Evolutionary conservation across 371 early-diverging fungal species (phyloP).

Genomic region (Paraphysoderma sedebokerense): DNA sequence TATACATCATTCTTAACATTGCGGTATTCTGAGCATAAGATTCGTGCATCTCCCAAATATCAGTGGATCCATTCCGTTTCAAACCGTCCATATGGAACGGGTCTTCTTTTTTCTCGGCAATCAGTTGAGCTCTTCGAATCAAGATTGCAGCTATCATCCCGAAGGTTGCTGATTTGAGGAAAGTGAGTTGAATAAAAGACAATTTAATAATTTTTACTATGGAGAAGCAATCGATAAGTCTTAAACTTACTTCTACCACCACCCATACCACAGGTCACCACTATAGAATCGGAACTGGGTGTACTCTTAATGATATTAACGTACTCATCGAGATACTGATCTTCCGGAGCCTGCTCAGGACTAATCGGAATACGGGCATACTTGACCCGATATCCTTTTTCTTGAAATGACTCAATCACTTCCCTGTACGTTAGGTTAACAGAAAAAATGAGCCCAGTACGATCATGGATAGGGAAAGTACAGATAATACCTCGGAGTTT

Average conservation of each 20-base stretch:
- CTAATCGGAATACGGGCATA: conserved; percentile 46
- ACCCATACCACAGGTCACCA: conserved; percentile 60
- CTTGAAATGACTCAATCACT: conserved; percentile 28
- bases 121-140: conserved; percentile 31
- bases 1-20: conserved; percentile 28
- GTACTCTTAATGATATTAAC: conserved; percentile 26
- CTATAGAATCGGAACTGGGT: conserved; percentile 31
- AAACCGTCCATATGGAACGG: conserved; percentile 17
- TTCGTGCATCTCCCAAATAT: not conserved
- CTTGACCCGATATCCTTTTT: conserved; percentile 23
- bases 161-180: conserved; percentile 27
- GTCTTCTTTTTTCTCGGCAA: conserved; percentile 19
- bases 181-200: not conserved
- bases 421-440: not conserved
- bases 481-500: conserved; percentile 32
- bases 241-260: conserved; percentile 42
- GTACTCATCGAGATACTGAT: conserved; percentile 48
- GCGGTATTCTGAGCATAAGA: conserved; percentile 27
- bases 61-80: not conserved
- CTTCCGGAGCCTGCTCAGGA: conserved; percentile 47
- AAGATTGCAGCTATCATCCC: conserved; percentile 42
- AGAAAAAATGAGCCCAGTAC: not conserved
- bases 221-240: not conserved
- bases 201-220: not conserved
- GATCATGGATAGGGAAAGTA: not conserved